Evolutionary conservation across 352 stramenopile species (phyloP).

Genomic region (Globisporangium orthogonon): DNA sequence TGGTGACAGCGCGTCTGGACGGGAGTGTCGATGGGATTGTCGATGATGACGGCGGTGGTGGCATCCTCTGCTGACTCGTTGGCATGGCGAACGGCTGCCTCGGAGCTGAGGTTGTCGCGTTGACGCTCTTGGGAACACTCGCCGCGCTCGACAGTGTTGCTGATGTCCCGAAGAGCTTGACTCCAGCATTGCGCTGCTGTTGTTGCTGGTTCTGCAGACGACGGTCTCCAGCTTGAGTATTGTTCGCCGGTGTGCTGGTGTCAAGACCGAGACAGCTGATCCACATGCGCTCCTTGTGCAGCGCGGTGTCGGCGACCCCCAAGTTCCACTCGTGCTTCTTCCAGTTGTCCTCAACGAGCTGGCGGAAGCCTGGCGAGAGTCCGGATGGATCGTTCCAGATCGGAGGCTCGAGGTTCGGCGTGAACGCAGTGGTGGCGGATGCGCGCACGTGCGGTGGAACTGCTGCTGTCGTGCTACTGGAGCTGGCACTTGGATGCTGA

Average conservation of each 20-base stretch:
- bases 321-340: conserved; percentile 19
- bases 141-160: no score
- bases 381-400: conserved; percentile 37
- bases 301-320: conserved; percentile 8
- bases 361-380: conserved; percentile 36
- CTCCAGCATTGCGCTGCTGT: not conserved
- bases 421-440: not conserved
- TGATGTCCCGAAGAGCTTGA: no score
- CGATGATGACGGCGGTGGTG: not conserved
- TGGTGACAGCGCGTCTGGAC: conserved; percentile 6
- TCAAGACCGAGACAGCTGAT: conserved; percentile 39
- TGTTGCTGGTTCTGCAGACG: not conserved
- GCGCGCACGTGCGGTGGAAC: not conserved
- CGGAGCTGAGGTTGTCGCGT: not conserved
- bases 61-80: not conserved
- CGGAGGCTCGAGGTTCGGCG: not conserved
- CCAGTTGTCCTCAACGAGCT: conserved; percentile 60
- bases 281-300: conserved; percentile 37
- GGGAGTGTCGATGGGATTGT: not conserved
- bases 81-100: not conserved
- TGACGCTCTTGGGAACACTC: not conserved
- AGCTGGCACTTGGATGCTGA: not conserved
- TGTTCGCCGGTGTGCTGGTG: conserved; percentile 6
- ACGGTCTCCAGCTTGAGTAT: not conserved
- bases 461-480: not conserved